Base-by-base conservation (phyloP, 1,284 basidiomycete genomes). In the Naganishia sp. region DNA sequence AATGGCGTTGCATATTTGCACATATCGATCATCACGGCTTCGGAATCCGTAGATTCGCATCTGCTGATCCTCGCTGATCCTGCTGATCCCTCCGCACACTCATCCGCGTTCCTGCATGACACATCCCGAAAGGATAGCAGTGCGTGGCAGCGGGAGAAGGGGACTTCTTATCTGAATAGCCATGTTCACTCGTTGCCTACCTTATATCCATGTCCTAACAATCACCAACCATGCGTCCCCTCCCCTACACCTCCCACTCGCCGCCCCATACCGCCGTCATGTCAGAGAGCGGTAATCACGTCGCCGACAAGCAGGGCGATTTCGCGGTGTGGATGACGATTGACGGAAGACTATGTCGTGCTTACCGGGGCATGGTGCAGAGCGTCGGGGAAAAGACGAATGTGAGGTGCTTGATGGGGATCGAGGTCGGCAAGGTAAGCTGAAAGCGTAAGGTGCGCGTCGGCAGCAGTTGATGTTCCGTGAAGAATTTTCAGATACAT, bases 311-410 rank as follows among this genome's bases (percentile, higher is more conserved):
- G 17, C 6, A 35, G 6, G 35, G 52, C 5, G 32, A 54, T 23
- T 54, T 54, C n/a, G 52, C 52, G 6, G 52, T 35, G 28, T 54
- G 52, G 52, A 54, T 54, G 11, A 54, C 52, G 28, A 54, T 54
- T 31, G 31, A 54, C 35, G 52, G 32, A n/a, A 35, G 39, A 35
- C 28, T 41, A n/a, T 54, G 52, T 41, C 52, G 52, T 21, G 52
- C 52, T 35, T 54, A 41, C 35, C 18, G 21, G 11, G 52, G 52
- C 32, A 32, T 54, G 35, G 17, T 35, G 32, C 47, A 49, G 4
- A 1, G 6, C 6, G 28, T 6, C 3, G 32, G 32, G 7, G 6
- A 18, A 10, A 54, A 54, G 35, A 10, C 11, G 18, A 6, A n/a
- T 6, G 32, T 54, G 18, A 39, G n/a, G 31, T 54, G 52, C 11